Conservation (phyloP, 768 basidiomycete genomes). For the Favolaschia claudopus region DNA sequence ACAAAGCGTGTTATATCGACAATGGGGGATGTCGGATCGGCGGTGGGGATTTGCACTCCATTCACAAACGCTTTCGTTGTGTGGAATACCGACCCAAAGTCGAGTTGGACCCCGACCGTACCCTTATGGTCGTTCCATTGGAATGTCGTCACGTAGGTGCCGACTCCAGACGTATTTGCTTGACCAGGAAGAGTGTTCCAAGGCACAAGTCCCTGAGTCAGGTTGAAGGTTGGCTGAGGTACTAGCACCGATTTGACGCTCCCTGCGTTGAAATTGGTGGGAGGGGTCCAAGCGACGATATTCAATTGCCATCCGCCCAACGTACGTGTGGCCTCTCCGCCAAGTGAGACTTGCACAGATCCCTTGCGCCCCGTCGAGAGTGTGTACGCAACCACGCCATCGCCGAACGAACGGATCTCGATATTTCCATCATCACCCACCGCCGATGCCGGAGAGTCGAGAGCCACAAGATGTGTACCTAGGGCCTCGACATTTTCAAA, state of each 20-base stretch:
- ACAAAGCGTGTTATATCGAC: slow-evolving; percentile 23
- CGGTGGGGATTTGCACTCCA: slow-evolving; percentile 18
- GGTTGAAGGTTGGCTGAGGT: slow-evolving; percentile 14
- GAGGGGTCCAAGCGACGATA: slow-evolving; percentile 26
- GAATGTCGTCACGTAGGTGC: slow-evolving; percentile 22
- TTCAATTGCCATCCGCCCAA: slow-evolving; percentile 18
- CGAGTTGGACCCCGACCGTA: slow-evolving; percentile 16
- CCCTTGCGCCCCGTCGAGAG: slow-evolving; percentile 2
- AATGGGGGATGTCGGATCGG: slow-evolving; percentile 17
- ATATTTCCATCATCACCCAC: slow-evolving; percentile 8
- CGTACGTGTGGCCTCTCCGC: slow-evolving; percentile 7
- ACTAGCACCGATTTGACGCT: slow-evolving; percentile 17
- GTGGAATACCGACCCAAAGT: slow-evolving; percentile 24
- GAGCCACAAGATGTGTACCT: slow-evolving; percentile 7
- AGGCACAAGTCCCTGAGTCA: slow-evolving; percentile 21
- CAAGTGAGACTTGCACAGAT: slow-evolving; percentile 16
- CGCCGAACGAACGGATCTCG: slow-evolving; percentile 11
- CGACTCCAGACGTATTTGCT: slow-evolving; percentile 20
- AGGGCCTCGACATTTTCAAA: slow-evolving; percentile 12
- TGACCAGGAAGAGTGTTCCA: slow-evolving; percentile 18
- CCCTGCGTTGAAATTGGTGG: slow-evolving; percentile 20
- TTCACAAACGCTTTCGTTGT: slow-evolving; percentile 25
- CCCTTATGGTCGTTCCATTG: slow-evolving; percentile 17
- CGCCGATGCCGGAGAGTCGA: slow-evolving; percentile 14
- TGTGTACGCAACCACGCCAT: slow-evolving; percentile 11